Evolutionary conservation across 768 basidiomycete species (phyloP), one percentile per base, ranked within the genome.

Genomic region (Leccinum variicolor): DNA sequence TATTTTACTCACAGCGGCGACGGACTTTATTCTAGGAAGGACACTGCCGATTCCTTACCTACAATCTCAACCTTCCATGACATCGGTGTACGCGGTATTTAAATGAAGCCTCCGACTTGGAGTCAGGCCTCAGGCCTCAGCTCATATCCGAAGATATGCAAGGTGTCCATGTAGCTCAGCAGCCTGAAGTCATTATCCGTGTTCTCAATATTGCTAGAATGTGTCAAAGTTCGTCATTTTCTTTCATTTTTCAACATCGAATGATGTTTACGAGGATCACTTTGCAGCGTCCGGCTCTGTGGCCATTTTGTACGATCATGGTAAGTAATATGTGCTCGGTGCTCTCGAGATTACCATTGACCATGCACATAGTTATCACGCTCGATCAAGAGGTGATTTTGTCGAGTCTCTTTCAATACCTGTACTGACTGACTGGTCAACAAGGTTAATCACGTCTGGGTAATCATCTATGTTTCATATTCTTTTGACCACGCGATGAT

Each of bases 331-430:
- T 6, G 19, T 51, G 0, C 15, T n/a, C 19, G 14, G 3, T 41
- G 26, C 23, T 19, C 25, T 6, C 29, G 36, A 54, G 21, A 25
- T n/a, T 15, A 6, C 36, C 14, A 28, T 29, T 59, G 1, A 58
- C 41, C 4, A 9, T 21, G 10, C 34, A 31, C 14, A 17, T 19
- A 67, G 64, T 39, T 26, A 41, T 67, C 49, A 50, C 49, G n/a
- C 15, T 50, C 5, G 49, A 50, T 7, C 29, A n/a, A 31, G 49
- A 50, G 49, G 49, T 50, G 3, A 50, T 8, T 4, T 3, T 26
- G 9, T 14, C 7, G 1, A 19, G 2, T 13, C 4, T 50, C 10
- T 6, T 19, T 19, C 9, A 15, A 10, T 19, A 14, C 11, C 10
- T 33, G 11, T 10, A 2, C 49, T 31, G 19, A 50, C 25, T 4